Base-by-base conservation (phyloP, 352 stramenopile genomes). In the Nothophytophthora sp. region DNA sequence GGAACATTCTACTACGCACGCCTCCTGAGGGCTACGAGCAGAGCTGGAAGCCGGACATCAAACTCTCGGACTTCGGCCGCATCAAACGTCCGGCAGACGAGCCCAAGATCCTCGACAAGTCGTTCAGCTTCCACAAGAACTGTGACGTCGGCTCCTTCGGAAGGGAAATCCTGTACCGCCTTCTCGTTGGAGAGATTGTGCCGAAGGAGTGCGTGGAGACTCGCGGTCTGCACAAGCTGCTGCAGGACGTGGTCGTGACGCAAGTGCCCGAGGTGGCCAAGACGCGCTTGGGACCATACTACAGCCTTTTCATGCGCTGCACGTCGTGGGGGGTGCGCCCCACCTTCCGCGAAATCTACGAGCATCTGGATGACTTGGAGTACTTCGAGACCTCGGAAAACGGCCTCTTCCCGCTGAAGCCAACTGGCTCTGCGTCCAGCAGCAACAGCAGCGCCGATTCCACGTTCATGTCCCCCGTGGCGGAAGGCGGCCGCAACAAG, bases 51-150 rank as follows among this genome's bases (percentile, higher is more conserved):
- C 83, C 83, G 2, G 73, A 90, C 15, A 79, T 91, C 30, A 94
- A 94, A 38, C 73, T 94, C 9, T 90, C 81, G 12, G 83, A 94
- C 54, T 92, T 94, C 52, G 81, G 83, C 4, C 83, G 83, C 52
- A 88, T 94, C 60, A 86, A 86, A 29, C 68, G 81, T 3, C 77
- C 76, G 3, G 64, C 76, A 18, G 55, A 70, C 10, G 83, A 94
- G 52, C 81, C 83, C 13, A 73, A 78, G 45, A 86, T 94, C 24
- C 72, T 92, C 11, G 74, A 82, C 24, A 73, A 65, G 15, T 64
- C 62, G 13, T 92, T 94, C 42, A 94, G 83, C 42, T 94, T 94
- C 36, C 81, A 72, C 63, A 94, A 94, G 48, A 94, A 94, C 63
- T 82, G 67, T 27, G 83, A 94, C 58, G 65, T 94, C 33, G 83